Evolutionary conservation across 2,329 filamentous ascomycete genomes (phyloP), one percentile per base, ranked within the genome.

Genomic region (Beauveria rudraprayagi): DNA sequence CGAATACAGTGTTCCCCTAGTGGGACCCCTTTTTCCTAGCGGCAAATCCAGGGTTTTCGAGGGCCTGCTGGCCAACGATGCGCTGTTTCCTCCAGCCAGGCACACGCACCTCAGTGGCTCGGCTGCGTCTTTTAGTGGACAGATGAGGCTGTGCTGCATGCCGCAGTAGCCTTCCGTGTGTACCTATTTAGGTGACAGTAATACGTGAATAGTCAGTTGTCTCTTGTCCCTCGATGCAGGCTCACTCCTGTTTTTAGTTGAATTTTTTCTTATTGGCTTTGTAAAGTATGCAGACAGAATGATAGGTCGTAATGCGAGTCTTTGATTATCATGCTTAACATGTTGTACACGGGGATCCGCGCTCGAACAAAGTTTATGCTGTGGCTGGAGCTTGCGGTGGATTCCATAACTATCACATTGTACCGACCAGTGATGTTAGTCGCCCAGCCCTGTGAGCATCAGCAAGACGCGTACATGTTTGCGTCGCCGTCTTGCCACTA

Each of bases 401-500:
- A 55, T 43, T 44, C 40, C 24, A 14, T 6, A 22, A 22, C 22
- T 22, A 37, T 52, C 28, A 19, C n/a, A 11, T 22, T 41, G 34
- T 54, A 9, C 6, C 34, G 34, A 37, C 34, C 34, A 37, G 34
- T 54, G 24, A 16, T 8, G 28, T 30, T 17, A 30, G 48, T 34
- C 8, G 9, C 24, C 10, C 28, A 48, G 44, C 19, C 55, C 16
- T 56, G 43, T 34, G 24, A 44, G 22, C 24, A 17, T 34, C 11
- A 37, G 11, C 5, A 47, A 30, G 55, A 57, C 55, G 55, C 55
- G 44, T 57, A 57, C 44, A 48, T 47, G 3, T 30, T 48, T 57
- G 55, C 55, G 55, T 48, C 40, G 30, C 26, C 30, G 24, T 17
- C n/a, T 48, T 57, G 55, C 55, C 55, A 57, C 55, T 48, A 48